Evolutionary conservation across 768 basidiomycete species (phyloP), one percentile per base, ranked within the genome.

Genomic region (Tulasnella sp.): DNA sequence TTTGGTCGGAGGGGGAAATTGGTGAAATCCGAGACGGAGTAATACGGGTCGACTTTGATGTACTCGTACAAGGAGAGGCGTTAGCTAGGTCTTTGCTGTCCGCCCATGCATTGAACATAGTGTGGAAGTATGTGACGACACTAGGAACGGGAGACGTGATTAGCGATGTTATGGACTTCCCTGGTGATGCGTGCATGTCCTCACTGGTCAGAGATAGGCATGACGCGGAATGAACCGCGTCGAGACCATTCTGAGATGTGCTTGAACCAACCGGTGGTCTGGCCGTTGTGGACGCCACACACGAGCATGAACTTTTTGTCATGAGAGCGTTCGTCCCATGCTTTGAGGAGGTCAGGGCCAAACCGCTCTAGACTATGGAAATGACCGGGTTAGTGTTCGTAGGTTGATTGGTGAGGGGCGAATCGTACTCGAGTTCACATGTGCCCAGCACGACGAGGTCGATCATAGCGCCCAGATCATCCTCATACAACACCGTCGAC

Each of bases 301-400:
- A 79, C 72, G 72, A 79, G 24, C 44, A 28, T n/a, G 46, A 79
- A 79, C 64, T 79, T 79, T 28, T 79, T 24, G 46, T 73, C 72
- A 40, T 64, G 64, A 7, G 78, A 72, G 16, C 78, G 78, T 31
- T 40, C 14, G 28, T 79, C 78, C 78, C 78, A 79, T 79, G 50
- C 50, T 50, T 72, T 22, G 20, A 79, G 64, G 72, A 79, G 78
- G 20, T 54, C 77, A 14, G 28, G n/a, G 1, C 31, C n/a, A 1
- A 40, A 78, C 16, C 41, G n/a, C 42, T 78, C 50, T 18, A 78
- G n/a, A 44, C 77, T 74, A 44, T 46, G 1, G 0, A 1, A 28
- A n/a, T 28, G n/a, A 16, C 16, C 42, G 37, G 34, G 24, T 42
- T 18, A 44, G 12, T 3, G 69, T 5, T 1, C 40, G 12, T 6